phyloP scores from a whole-genome alignment of 2,329 filamentous ascomycete genomes.

The Fonsecaea pugnacius region DNA sequence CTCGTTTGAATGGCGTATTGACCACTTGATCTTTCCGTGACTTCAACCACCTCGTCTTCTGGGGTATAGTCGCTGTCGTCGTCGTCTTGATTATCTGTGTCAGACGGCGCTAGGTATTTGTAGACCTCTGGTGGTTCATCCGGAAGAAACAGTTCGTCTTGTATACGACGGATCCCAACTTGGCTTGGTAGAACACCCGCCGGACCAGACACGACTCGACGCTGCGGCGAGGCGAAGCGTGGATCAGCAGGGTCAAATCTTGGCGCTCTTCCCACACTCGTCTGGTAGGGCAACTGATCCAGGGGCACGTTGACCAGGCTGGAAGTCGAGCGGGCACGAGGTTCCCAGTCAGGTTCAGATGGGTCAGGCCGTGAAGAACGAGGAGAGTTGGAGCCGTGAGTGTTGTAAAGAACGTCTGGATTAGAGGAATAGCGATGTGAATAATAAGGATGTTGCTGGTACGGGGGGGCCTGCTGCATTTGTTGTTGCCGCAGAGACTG shows the following conservation, averaged over 20 bases:
- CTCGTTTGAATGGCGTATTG: conserved; percentile 36
- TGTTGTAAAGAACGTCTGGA: conserved; percentile 44
- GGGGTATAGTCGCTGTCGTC: conserved; percentile 30
- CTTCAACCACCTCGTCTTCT: conserved; percentile 31
- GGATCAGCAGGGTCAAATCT: conserved; percentile 42
- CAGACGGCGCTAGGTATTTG: conserved; percentile 29
- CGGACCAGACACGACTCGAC: conserved; percentile 53
- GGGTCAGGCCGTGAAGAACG: conserved; percentile 49
- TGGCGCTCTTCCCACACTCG: conserved; percentile 40
- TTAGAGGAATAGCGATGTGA: conserved; percentile 40
- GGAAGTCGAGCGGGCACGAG: conserved; percentile 47
- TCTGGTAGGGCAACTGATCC: conserved; percentile 41
- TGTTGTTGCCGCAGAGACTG: conserved; percentile 46
- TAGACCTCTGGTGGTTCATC: conserved; percentile 33
- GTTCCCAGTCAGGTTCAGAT: conserved; percentile 55
- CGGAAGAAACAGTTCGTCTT: conserved; percentile 35
- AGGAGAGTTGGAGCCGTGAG: conserved; percentile 43
- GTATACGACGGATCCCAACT: conserved; percentile 28
- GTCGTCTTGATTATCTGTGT: conserved; percentile 31
- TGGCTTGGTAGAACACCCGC: conserved; percentile 18
- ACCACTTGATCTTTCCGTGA: conserved; percentile 28
- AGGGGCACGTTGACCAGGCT: conserved; percentile 40
- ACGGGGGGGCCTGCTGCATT: conserved; percentile 27
- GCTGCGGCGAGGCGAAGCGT: conserved; percentile 37
- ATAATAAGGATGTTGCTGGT: conserved; percentile 40